These are phyloP conservation scores for Pestalotiopsis sp. DNA, from an alignment of 2,329 filamentous ascomycete genomes.

Conservation along the genomic window DNA sequence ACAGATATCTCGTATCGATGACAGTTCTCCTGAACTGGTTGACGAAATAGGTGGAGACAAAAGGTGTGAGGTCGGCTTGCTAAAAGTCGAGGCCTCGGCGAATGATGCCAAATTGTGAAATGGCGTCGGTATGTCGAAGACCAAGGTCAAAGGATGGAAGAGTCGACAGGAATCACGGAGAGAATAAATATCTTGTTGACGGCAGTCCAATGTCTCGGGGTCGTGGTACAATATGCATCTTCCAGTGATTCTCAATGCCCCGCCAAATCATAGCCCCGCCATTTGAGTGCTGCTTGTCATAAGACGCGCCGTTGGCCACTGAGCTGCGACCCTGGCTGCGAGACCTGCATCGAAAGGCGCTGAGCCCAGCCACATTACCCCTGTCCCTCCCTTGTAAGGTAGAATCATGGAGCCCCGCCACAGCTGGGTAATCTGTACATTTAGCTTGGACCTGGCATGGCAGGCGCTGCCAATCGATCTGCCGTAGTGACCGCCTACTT, in stretches of 20 bases:
- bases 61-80: not conserved
- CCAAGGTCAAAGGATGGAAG: not conserved
- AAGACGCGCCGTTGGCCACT: no score
- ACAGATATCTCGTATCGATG: not conserved
- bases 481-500: no score
- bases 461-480: no score
- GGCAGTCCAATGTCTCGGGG: not conserved
- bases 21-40: not conserved
- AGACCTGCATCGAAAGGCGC: not conserved
- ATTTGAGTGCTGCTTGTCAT: not conserved
- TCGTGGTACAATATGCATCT: not conserved
- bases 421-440: no score
- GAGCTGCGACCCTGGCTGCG: not conserved
- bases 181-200: not conserved
- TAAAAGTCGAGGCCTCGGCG: not conserved
- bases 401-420: no score
- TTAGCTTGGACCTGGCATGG: no score
- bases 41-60: not conserved
- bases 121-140: not conserved
- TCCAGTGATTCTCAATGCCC: not conserved
- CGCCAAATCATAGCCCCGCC: slow-evolving; percentile 1
- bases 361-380: not conserved
- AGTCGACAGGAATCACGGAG: not conserved
- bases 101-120: not conserved
- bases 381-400: not conserved